A percentile compares a stretch with the other conserved stretches of the same genome.
These are phyloP conservation scores for Boletus mariae DNA, from an alignment of 1,284 basidiomycete genomes.

Conservation along the genomic window DNA sequence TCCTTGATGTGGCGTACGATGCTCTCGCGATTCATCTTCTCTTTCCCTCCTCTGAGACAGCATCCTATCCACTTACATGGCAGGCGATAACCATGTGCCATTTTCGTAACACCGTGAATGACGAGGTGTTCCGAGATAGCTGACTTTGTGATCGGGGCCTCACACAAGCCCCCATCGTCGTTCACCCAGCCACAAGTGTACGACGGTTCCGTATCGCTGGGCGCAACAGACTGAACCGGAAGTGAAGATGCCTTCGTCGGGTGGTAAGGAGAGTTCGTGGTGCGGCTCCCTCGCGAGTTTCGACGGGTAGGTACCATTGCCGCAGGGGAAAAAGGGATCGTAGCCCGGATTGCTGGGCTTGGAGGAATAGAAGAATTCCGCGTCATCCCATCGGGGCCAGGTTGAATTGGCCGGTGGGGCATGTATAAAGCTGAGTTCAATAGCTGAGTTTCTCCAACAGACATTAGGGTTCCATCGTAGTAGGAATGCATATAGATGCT, in stretches of 20 bases:
- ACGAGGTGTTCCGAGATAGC: not conserved
- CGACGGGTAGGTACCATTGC: not conserved
- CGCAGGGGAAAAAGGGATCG: not conserved
- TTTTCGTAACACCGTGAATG: slow-evolving; percentile 8
- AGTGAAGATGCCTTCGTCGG: slow-evolving; percentile 3
- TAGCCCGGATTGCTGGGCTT: not conserved
- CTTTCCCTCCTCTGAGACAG: no score
- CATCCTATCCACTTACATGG: slow-evolving; percentile 20
- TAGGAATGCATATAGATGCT: not conserved
- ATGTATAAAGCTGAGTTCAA: not conserved
- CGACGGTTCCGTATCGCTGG: not conserved
- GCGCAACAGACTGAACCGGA: not conserved
- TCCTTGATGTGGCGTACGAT: slow-evolving; percentile 24
- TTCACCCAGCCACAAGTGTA: slow-evolving; percentile 11
- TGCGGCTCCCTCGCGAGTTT: not conserved
- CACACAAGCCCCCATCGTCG: slow-evolving; percentile 7
- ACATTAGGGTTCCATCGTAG: not conserved
- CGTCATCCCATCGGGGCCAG: not conserved
- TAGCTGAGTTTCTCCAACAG: not conserved
- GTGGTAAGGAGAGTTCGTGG: not conserved
- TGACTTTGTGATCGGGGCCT: not conserved
- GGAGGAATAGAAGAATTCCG: not conserved
- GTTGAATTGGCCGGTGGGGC: not conserved
- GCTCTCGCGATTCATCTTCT: slow-evolving; percentile 11
- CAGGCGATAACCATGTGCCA: fast-evolving